Evolutionary conservation across 129 eudicot species (phyloP).

Genomic region (Flaveria brownii): DNA sequence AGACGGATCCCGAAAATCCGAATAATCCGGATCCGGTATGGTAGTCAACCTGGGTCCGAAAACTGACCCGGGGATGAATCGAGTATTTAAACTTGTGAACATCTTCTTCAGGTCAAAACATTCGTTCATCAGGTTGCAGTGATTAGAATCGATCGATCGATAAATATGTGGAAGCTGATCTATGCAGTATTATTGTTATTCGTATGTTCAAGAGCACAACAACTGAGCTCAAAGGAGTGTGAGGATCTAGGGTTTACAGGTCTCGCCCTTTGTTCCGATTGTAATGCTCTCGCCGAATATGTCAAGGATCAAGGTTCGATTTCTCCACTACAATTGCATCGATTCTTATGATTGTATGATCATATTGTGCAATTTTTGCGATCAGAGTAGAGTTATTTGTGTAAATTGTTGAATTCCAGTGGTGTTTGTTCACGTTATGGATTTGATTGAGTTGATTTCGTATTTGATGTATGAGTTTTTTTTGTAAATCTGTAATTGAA

Average conservation of each 20-base stretch:
- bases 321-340: not conserved
- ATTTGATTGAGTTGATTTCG: constrained; percentile 18
- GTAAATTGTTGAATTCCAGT: not conserved
- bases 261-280: constrained; percentile 94
- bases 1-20: too few species aligned
- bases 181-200: constrained; percentile 9
- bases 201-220: constrained; percentile 34
- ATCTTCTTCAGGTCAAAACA: constrained; percentile 30
- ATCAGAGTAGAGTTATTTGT: not conserved
- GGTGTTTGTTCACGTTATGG: constrained; percentile 7
- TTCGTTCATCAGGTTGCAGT: constrained; percentile 12
- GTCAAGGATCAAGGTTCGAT: constrained; percentile 77
- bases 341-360: not conserved
- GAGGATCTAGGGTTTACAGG: constrained; percentile 88
- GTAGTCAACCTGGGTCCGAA: not conserved
- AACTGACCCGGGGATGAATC: constrained; percentile 6
- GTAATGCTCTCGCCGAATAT: constrained; percentile 76
- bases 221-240: constrained; percentile 76
- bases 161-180: constrained; percentile 12
- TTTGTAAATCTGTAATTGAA: not conserved
- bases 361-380: not conserved
- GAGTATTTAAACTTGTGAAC: not conserved
- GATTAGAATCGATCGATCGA: constrained; percentile 22
- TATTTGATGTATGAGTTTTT: not conserved
- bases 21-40: too few species aligned